Evolutionary conservation across 495 filamentous ascomycete genomes (phyloP).

Genomic region (Tuber microsphaerosporum): DNA sequence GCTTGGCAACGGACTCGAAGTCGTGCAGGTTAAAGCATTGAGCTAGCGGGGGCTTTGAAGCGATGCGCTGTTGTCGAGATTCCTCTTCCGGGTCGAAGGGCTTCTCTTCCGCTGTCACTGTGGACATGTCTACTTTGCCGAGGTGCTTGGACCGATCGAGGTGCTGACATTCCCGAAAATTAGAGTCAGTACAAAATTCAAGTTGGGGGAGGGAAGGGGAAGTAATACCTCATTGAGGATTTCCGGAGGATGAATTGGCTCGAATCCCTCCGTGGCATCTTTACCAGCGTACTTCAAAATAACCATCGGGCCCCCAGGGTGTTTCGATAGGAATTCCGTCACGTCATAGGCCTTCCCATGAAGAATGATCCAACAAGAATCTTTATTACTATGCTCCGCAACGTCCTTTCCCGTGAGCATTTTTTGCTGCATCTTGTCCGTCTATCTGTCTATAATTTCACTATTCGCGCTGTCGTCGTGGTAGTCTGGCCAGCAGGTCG

Average conservation of each 20-base stretch:
- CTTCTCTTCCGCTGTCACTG: conserved; percentile 66
- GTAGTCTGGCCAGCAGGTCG: neutral
- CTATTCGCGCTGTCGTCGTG: neutral
- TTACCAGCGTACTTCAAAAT: conserved; percentile 81
- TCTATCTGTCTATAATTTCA: conserved; percentile 4
- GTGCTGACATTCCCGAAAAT: conserved; percentile 47
- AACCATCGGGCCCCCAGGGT: conserved; percentile 66
- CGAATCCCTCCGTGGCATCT: conserved; percentile 78
- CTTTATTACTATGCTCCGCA: conserved; percentile 57
- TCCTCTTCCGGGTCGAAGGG: conserved; percentile 67
- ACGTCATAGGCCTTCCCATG: conserved; percentile 74
- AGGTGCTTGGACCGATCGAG: conserved; percentile 79
- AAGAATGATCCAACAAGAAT: conserved; percentile 75
- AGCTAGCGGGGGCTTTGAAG: conserved; percentile 69
- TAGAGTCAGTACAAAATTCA: neutral
- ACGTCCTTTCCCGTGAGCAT: conserved; percentile 56
- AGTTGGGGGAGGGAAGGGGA: neutral
- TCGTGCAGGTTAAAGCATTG: conserved; percentile 94
- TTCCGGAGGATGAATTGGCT: conserved; percentile 72
- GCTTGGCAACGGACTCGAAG: conserved; percentile 82
- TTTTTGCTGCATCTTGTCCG: conserved; percentile 24
- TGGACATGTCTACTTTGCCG: conserved; percentile 84
- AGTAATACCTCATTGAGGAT: conserved; percentile 56
- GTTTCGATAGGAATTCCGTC: conserved; percentile 60
- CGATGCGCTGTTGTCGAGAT: conserved; percentile 66